Percentiles rank a stretch among this genome's conserved stretches.
Conservation (phyloP, 1,139 yeast genomes). For the Sugiyamaella grinbergsii region DNA sequence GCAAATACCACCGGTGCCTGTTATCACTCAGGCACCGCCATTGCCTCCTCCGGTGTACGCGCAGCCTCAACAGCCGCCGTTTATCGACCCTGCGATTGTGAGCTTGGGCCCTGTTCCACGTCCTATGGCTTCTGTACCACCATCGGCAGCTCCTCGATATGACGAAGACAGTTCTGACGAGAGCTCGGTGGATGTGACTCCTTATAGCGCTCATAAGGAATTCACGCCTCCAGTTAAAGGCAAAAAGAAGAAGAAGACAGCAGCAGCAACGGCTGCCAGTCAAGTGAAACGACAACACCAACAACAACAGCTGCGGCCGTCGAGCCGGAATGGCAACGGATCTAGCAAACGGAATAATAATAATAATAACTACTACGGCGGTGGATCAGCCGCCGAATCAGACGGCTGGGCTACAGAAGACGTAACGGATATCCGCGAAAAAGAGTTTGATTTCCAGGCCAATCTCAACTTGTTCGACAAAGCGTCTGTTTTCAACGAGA, state of each 20-base stretch:
- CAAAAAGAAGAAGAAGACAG: conserved; percentile 15
- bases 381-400: conserved; percentile 13
- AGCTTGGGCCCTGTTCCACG: too few relatives aligned
- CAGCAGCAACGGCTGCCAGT: conserved; percentile 15
- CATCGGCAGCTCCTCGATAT: neutral
- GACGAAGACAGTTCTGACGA: conserved; percentile 15
- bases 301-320: neutral
- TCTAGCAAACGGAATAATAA: neutral
- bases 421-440: conserved; percentile 47
- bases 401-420: conserved; percentile 58
- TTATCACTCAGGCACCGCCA: conserved; percentile 16
- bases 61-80: conserved; percentile 16
- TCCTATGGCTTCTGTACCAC: neutral
- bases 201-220: conserved; percentile 18
- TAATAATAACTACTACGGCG: neutral
- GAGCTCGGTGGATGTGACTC: conserved; percentile 21
- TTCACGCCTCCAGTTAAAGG: conserved; percentile 11
- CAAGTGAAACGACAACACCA: neutral
- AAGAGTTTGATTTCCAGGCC: conserved; percentile 84
- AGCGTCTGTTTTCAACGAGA: conserved; percentile 73
- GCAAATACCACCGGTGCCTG: conserved; percentile 3
- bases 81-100: conserved; percentile 39
- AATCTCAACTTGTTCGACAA: conserved; percentile 84
- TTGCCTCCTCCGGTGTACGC: conserved; percentile 13
- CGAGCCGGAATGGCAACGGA: neutral